Evolutionary conservation across 2,329 filamentous ascomycete genomes (phyloP), one percentile per base, ranked within the genome.

Genomic region (Lecanoromycetidae sp.): DNA sequence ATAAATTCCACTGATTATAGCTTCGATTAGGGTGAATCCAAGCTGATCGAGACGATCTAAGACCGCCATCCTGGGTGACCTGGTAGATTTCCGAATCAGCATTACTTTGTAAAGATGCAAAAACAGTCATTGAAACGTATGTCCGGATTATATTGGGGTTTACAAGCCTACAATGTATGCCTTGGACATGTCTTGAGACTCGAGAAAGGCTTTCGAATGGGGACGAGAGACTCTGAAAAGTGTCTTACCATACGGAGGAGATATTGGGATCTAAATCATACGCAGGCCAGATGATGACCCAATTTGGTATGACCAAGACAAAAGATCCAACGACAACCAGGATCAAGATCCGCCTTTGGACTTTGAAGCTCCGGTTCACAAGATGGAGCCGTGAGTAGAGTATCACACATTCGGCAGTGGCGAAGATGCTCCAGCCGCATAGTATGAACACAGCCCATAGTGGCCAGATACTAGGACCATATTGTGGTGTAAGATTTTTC

Each of bases 351-450:
- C 32, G 26, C 12, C 43, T 35, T 26, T 47, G 46, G 8, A 52
- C 15, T 20, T 33, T 22, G 6, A n/a, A n/a, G 32, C 33, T 45
- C 10, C 45, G 30, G 20, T 42, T 49, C 12, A 52, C 50, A 29
- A 52, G 42, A 38, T 50, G 50, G 15, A 50, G 50, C 9, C 50
- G n/a, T 6, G 50, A 52, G 43, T 50, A 52, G 9, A 52, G 47
- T 6, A 52, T 29, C 13, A 52, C 4, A 20, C 49, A 33, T 40
- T 49, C 42, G 9, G 33, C 47, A 12, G 42, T 33, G 20, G 50
- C 39, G 25, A 46, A 52, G 4, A 44, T 2, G 2, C 35, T 39
- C 50, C 47, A 52, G 6, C 46, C 40, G 2, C n/a, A 37, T 20
- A 47, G 19, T n/a, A 49, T 33, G 17, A 37, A 29, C 19, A 52